These are phyloP conservation scores for Pseudodiploospora longispora DNA, from an alignment of 2,329 filamentous ascomycete genomes.

Conservation along the genomic window DNA sequence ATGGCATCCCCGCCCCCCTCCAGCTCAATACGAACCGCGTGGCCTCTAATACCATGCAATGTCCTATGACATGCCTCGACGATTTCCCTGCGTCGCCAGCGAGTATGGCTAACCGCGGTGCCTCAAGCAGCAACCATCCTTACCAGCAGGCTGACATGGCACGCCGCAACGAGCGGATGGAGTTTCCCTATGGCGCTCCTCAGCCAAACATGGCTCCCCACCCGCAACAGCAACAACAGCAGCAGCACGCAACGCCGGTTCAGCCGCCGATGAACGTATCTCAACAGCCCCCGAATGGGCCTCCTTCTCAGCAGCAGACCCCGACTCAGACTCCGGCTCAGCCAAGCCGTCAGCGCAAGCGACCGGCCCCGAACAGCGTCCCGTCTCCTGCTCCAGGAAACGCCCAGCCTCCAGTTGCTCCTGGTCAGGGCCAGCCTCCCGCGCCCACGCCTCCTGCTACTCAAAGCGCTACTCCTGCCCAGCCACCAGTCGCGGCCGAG, in stretches of 20 bases:
- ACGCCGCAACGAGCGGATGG: conserved; percentile 35
- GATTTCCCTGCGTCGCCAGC: conserved; percentile 13
- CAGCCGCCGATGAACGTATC: conserved; percentile 38
- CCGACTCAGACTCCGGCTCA: conserved; percentile 31
- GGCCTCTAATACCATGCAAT: conserved; percentile 10
- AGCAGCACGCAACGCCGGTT: conserved; percentile 30
- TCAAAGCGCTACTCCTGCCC: conserved; percentile 20
- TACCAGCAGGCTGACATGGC: conserved; percentile 47
- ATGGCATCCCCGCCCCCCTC: conserved; percentile 5
- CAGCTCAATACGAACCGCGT: conserved; percentile 8
- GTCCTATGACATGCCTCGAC: conserved; percentile 18
- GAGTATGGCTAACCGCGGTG: conserved; percentile 21
- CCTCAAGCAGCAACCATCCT: conserved; percentile 32
- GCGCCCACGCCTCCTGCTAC: conserved; percentile 20
- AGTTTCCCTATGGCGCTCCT: conserved; percentile 32
- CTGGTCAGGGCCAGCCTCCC: conserved; percentile 25
- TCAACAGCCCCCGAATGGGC: conserved; percentile 27
- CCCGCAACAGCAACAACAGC: conserved; percentile 24
- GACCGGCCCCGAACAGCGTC: conserved; percentile 30
- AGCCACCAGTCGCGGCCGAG: conserved; percentile 17
- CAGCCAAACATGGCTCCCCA: conserved; percentile 31
- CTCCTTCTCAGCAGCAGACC: conserved; percentile 27
- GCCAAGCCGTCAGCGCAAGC: conserved; percentile 32
- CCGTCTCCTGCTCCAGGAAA: conserved; percentile 29
- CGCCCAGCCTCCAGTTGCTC: conserved; percentile 23